phyloP scores from a whole-genome alignment of 352 stramenopile species.

The Pythium coloratum region DNA sequence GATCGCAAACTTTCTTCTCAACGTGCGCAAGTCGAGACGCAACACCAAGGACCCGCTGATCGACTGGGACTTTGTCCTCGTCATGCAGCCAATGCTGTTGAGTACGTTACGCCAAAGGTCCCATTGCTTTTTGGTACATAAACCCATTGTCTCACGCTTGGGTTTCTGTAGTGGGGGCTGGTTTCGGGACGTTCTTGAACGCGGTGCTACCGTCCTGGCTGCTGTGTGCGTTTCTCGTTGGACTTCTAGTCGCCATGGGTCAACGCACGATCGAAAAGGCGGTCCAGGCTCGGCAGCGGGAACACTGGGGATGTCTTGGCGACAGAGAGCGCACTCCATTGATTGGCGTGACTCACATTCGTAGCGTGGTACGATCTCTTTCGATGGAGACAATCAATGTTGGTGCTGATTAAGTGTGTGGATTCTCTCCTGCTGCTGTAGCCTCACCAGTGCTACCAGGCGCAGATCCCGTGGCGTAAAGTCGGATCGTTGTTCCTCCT shows the following conservation, averaged over 20 bases:
- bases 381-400: too few species aligned
- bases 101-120: conserved; percentile 35
- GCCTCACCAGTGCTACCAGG: conserved; percentile 38
- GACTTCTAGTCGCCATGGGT: conserved; percentile 87
- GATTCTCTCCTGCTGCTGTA: neutral
- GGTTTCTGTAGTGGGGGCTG: conserved; percentile 48
- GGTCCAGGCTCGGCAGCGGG: conserved; percentile 82
- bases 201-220: conserved; percentile 89
- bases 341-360: conserved; percentile 24
- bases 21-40: conserved; percentile 88
- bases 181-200: conserved; percentile 91
- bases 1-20: conserved; percentile 93
- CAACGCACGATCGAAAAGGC: conserved; percentile 90
- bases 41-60: conserved; percentile 90
- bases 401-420: neutral
- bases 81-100: conserved; percentile 93
- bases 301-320: conserved; percentile 55
- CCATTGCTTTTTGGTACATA: too few species aligned
- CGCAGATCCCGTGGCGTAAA: conserved; percentile 68
- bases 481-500: conserved; percentile 79
- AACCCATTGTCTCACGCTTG: neutral
- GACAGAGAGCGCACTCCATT: conserved; percentile 24
- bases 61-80: conserved; percentile 97
- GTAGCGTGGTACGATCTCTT: neutral
- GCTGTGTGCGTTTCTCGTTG: conserved; percentile 87